phyloP scores from a whole-genome alignment of 2,329 filamentous ascomycete species.

The Ramularia endophylla region DNA sequence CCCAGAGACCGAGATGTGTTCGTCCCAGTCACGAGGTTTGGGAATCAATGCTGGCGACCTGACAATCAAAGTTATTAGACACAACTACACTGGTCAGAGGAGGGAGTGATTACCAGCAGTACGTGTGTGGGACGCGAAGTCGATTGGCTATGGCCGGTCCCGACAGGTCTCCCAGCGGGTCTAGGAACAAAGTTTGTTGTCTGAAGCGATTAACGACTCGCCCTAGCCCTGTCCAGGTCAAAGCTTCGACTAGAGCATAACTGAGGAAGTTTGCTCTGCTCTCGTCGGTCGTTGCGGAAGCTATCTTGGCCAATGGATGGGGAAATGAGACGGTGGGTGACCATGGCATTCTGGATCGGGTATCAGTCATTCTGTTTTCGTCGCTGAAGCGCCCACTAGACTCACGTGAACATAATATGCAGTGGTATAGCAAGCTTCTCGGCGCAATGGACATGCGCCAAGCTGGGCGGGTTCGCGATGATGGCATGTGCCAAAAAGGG shows the following conservation, averaged over 20 bases:
- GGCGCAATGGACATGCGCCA: constrained; percentile 67
- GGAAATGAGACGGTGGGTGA: constrained; percentile 75
- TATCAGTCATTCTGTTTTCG: no score
- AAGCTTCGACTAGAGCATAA: neutral
- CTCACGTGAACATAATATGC: constrained; percentile 91
- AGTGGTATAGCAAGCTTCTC: constrained; percentile 67
- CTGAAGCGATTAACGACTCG: constrained; percentile 84
- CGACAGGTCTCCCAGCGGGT: constrained; percentile 69
- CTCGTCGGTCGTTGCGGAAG: neutral
- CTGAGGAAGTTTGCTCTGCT: neutral
- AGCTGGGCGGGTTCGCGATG: constrained; percentile 69
- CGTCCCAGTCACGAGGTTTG: constrained; percentile 66
- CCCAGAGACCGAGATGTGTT: constrained; percentile 2
- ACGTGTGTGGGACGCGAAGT: constrained; percentile 74
- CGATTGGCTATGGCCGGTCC: constrained; percentile 70
- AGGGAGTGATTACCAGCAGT: no score
- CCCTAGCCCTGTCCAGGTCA: neutral
- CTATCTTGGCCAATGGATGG: constrained; percentile 73
- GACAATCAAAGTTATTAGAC: no score
- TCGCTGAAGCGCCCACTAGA: no score
- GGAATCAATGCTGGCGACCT: constrained; percentile 68
- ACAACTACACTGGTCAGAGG: no score
- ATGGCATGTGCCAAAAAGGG: constrained; percentile 79
- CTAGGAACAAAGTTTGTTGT: constrained; percentile 63
- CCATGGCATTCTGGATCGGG: constrained; percentile 92